Conservation (phyloP, 352 stramenopile species). For the Pythium coloratum region DNA sequence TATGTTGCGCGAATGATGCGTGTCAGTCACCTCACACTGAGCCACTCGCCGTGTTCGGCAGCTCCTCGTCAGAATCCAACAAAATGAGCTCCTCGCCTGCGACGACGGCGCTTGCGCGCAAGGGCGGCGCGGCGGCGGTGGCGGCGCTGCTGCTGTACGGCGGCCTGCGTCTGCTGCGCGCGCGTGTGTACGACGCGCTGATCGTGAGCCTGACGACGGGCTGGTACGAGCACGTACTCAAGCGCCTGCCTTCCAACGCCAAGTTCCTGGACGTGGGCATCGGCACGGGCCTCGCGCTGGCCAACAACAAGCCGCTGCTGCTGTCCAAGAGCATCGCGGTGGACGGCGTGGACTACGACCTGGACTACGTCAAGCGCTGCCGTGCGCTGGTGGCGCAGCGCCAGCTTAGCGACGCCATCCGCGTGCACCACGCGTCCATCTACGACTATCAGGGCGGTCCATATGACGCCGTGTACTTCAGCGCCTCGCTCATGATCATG, state of each 20-base stretch:
- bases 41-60: background rate
- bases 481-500: constrained; percentile 91
- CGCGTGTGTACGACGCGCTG: constrained; percentile 85
- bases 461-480: constrained; percentile 93
- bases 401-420: constrained; percentile 47
- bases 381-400: constrained; percentile 42
- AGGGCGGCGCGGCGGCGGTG: constrained; percentile 24
- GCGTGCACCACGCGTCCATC: constrained; percentile 74
- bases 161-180: constrained; percentile 54
- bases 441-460: constrained; percentile 70
- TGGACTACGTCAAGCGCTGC: constrained; percentile 81
- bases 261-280: constrained; percentile 90
- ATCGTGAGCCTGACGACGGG: constrained; percentile 87
- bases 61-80: constrained; percentile 13
- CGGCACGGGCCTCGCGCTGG: constrained; percentile 75
- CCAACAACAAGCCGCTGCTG: constrained; percentile 66
- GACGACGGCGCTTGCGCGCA: constrained; percentile 15
- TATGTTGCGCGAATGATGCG: background rate
- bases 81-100: constrained; percentile 5
- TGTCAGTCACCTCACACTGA: background rate
- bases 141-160: constrained; percentile 45
- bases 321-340: constrained; percentile 68
- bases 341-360: constrained; percentile 90
- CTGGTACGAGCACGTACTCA: constrained; percentile 89
- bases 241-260: constrained; percentile 47